Conservation (phyloP, 768 basidiomycete genomes). For the Kwoniella newhampshirensis region DNA sequence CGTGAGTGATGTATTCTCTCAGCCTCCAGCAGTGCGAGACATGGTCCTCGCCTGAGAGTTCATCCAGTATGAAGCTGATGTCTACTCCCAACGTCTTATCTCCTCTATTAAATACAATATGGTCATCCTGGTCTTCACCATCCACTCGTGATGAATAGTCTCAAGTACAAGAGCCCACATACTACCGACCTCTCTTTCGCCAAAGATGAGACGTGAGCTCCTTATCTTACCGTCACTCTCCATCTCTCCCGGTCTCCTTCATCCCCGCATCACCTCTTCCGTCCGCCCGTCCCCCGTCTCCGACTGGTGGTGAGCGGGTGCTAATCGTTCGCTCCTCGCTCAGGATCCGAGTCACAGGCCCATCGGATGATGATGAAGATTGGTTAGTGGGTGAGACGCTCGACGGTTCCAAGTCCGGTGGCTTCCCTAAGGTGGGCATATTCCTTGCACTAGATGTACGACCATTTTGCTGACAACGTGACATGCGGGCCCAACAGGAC, state of each 20-base stretch:
- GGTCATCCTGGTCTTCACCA: not conserved
- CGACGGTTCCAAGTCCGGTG: conserved; percentile 47
- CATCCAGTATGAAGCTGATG: too few species aligned
- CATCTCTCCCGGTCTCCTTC: not conserved
- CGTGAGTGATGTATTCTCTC: too few species aligned
- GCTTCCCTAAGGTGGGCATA: conserved; percentile 49
- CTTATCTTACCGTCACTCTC: not conserved
- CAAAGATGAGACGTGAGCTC: conserved; percentile 51
- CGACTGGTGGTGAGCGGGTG: not conserved
- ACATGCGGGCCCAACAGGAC: conserved; percentile 30
- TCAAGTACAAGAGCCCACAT: conserved; percentile 52
- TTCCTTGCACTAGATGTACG: not conserved
- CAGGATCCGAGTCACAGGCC: conserved; percentile 51
- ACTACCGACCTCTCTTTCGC: conserved; percentile 51
- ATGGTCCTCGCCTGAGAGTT: too few species aligned
- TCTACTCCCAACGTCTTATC: too few species aligned
- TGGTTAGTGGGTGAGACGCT: conserved; percentile 51
- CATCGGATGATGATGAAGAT: conserved; percentile 49
- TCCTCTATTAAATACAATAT: too few species aligned
- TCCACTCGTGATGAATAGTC: conserved; percentile 12
- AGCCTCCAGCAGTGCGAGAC: too few species aligned
- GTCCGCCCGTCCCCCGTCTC: too few species aligned
- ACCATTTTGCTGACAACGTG: not conserved
- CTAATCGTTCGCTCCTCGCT: not conserved
- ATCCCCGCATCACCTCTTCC: too few species aligned